Percentiles rank a stretch among this genome's conserved stretches.
Evolutionary conservation across 257 asterid species (phyloP).

Genomic region (Salvia hispanica): DNA sequence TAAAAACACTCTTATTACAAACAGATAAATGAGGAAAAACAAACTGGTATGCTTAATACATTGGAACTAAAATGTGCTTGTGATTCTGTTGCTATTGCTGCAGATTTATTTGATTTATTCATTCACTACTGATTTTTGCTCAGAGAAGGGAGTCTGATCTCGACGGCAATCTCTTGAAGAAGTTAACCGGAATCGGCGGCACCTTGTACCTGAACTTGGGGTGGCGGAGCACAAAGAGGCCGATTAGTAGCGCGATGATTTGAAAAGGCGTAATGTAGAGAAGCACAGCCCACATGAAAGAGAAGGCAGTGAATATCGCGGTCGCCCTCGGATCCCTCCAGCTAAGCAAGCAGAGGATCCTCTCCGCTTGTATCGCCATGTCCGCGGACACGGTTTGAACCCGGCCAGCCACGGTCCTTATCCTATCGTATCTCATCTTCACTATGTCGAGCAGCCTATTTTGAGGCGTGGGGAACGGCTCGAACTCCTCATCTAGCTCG

Average conservation of each 20-base stretch:
- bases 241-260: slow-evolving; percentile 60
- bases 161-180: slow-evolving; percentile 94
- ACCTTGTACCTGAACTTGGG: slow-evolving; percentile 70
- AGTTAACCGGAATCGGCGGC: slow-evolving; percentile 82
- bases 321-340: slow-evolving; percentile 99
- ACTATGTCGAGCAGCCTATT: slow-evolving; percentile 45
- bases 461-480: slow-evolving; percentile 65
- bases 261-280: slow-evolving; percentile 81
- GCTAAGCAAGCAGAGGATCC: slow-evolving; percentile 71
- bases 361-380: slow-evolving; percentile 85
- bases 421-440: slow-evolving; percentile 72
- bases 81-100: slow-evolving; percentile 23
- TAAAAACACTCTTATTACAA: slow-evolving; percentile 26
- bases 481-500: slow-evolving; percentile 84
- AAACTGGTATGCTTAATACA: slow-evolving; percentile 35
- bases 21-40: slow-evolving; percentile 23
- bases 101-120: slow-evolving; percentile 30
- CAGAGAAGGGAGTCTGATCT: slow-evolving; percentile 79
- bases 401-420: slow-evolving; percentile 69
- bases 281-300: slow-evolving; percentile 68
- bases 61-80: slow-evolving; percentile 19
- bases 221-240: slow-evolving; percentile 77
- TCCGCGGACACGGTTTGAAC: slow-evolving; percentile 84
- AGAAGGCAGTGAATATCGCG: slow-evolving; percentile 56
- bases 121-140: slow-evolving; percentile 26